Evolutionary conservation across 805 yeast genomes (phyloP), one percentile per base, ranked within the genome.

Genomic region (Limtongozyma cylindracea): DNA sequence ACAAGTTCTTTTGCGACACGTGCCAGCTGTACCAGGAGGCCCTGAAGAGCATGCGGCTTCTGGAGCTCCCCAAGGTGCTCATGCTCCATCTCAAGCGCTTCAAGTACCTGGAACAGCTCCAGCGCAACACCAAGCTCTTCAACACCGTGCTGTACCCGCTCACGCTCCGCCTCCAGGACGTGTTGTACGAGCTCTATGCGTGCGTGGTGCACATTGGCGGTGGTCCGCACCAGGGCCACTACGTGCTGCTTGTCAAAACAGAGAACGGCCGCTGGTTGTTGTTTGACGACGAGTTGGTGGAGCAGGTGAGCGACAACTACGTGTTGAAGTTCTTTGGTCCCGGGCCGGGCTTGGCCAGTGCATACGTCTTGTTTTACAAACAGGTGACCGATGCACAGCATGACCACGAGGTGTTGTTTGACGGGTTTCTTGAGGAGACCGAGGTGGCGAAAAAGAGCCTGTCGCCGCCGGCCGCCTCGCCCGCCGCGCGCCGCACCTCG

Each of bases 171-270:
- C 58, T 78, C 14, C 66, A 69, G 35, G 63, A 68, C 35, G 68
- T 84, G 15, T 51, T 68, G 11, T 88, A 80, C 36, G 93, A 82
- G 34, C 47, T 88, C 22, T 71, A 66, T 29, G 77, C 84, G 0
- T 68, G 84, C 19, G 88, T 88, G 8, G 80, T 88, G 8, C 98
- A 88, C 38, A 67, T 88, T 31, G 98, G 98, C 5, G 91, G 94
- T 4, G 95, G 96, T 0, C 95, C 96, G 2, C 80, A 78, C 49
- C 94, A 82, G 45, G 98, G 98, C 0, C 98, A 88, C 40, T 88
- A 88, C 41, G 84, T 88, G 7, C 60, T 92, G 0, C 49, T 88
- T 4, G 71, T 88, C 27, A 78, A 78, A 37, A 70, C 80, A 4
- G 66, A 61, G 24, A 53, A 59, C 12, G 61, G 63, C 19, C 82